Conservation (phyloP, 2,329 filamentous ascomycete species). For the Didymosphaeria variabile region DNA sequence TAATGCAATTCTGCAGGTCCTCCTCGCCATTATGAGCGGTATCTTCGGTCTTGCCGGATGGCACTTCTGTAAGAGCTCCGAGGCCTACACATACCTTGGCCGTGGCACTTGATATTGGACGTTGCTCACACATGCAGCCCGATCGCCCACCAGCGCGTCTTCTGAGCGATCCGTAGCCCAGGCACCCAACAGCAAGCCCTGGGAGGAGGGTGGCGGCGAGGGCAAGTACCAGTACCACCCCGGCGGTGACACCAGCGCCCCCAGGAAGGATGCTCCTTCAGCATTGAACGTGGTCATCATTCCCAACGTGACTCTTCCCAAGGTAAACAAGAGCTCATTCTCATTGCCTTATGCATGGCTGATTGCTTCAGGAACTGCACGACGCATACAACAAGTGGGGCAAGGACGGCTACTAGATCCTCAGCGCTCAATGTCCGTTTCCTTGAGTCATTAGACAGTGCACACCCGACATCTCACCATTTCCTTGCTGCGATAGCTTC, state of each 20-base stretch:
- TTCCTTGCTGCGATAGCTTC: constrained; percentile 21
- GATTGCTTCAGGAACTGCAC: constrained; percentile 74
- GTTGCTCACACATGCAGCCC: constrained; percentile 61
- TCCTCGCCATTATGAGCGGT: constrained; percentile 89
- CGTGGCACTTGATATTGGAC: constrained; percentile 9
- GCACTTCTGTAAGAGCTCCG: constrained; percentile 74
- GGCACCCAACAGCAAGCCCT: constrained; percentile 83
- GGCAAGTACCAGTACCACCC: constrained; percentile 76
- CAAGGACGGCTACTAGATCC: constrained; percentile 81
- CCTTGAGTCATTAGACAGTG: constrained; percentile 25
- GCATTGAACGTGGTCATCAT: constrained; percentile 95
- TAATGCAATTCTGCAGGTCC: constrained; percentile 68
- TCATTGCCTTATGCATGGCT: constrained; percentile 1
- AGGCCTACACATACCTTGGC: constrained; percentile 11
- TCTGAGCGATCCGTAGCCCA: constrained; percentile 82
- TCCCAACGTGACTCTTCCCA: constrained; percentile 90
- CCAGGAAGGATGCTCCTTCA: constrained; percentile 89
- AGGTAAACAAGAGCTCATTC: constrained; percentile 51
- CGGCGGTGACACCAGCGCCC: constrained; percentile 78
- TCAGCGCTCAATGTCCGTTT: constrained; percentile 15
- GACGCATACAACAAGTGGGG: constrained; percentile 99
- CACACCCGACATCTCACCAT: constrained; percentile 18
- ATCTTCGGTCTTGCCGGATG: constrained; percentile 88
- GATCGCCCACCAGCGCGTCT: constrained; percentile 83
- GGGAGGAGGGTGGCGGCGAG: constrained; percentile 71